Evolutionary conservation across 768 basidiomycete species (phyloP).

Genomic region (Termitomyces sp.): DNA sequence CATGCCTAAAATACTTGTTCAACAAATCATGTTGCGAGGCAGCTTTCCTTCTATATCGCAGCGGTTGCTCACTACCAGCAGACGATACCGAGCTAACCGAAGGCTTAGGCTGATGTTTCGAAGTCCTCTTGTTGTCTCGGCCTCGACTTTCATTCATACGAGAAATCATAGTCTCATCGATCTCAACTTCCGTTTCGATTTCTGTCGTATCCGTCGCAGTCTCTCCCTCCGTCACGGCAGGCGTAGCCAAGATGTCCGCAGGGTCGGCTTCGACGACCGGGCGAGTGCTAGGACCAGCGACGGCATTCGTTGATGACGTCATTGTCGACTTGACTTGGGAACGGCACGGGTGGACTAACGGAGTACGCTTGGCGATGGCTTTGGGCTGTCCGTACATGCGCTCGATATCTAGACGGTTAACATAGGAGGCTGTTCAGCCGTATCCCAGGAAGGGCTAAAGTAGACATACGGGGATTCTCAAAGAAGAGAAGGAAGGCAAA

Average conservation of each 20-base stretch:
- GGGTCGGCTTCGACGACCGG: constrained; percentile 19
- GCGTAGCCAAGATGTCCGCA: constrained; percentile 41
- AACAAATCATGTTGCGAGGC: constrained; percentile 85
- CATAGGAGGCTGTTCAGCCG: constrained; percentile 1
- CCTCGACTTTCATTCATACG: constrained; percentile 5
- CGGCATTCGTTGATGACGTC: constrained; percentile 9
- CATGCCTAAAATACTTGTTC: constrained; percentile 87
- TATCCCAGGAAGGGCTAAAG: background rate
- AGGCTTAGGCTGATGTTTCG: constrained; percentile 25
- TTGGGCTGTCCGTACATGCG: constrained; percentile 92
- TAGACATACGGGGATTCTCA: constrained; percentile 88
- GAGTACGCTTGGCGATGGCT: constrained; percentile 80
- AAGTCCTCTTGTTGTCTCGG: constrained; percentile 8
- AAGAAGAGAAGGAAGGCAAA: constrained; percentile 95
- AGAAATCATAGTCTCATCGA: constrained; percentile 15
- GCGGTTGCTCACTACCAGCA: constrained; percentile 15
- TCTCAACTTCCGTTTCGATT: constrained; percentile 56
- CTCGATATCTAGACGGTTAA: constrained; percentile 66
- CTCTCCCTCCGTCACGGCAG: constrained; percentile 66
- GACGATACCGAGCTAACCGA: constrained; percentile 31
- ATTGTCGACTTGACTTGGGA: background rate
- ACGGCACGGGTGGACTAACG: constrained; percentile 32
- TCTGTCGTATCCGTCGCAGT: constrained; percentile 65
- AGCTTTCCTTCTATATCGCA: constrained; percentile 20
- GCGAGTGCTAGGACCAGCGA: constrained; percentile 8